Conservation (phyloP, 1,139 yeast species). For the Groenewaldozyma sp. region DNA sequence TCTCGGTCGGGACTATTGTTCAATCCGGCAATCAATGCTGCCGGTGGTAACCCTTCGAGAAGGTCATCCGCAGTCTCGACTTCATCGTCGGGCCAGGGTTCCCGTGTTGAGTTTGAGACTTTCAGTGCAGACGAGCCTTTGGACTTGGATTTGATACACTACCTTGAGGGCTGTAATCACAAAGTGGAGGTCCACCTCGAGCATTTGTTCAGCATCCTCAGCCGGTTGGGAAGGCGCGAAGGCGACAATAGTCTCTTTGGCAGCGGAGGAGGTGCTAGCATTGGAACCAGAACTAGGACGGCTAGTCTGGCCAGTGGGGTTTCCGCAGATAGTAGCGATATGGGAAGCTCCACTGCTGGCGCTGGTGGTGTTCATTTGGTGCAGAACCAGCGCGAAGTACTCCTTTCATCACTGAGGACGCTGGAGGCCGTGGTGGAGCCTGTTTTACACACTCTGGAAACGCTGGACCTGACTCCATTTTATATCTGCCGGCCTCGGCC, state of each 20-base stretch:
- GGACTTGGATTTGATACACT: not conserved
- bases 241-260: not conserved
- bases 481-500: conserved; percentile 18
- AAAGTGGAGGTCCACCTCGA: not conserved
- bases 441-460: conserved; percentile 22
- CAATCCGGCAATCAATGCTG: conserved; percentile 2
- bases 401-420: conserved; percentile 4
- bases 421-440: conserved; percentile 12
- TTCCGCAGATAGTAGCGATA: not conserved
- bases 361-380: not conserved
- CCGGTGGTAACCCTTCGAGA: conserved; percentile 2
- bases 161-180: conserved; percentile 1
- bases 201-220: conserved; percentile 1
- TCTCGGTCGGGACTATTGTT: not conserved
- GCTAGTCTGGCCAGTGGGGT: not conserved
- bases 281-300: not conserved
- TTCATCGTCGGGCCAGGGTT: not conserved
- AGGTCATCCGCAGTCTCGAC: not conserved
- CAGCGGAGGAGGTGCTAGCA: too few species aligned
- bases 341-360: not conserved
- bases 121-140: not conserved
- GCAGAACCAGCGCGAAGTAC: not conserved
- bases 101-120: not conserved
- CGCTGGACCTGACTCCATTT: conserved; percentile 23
- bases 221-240: not conserved